These are phyloP conservation scores for Trichoderma cornu-damae DNA, from an alignment of 2,329 filamentous ascomycete species.

Conservation along the genomic window DNA sequence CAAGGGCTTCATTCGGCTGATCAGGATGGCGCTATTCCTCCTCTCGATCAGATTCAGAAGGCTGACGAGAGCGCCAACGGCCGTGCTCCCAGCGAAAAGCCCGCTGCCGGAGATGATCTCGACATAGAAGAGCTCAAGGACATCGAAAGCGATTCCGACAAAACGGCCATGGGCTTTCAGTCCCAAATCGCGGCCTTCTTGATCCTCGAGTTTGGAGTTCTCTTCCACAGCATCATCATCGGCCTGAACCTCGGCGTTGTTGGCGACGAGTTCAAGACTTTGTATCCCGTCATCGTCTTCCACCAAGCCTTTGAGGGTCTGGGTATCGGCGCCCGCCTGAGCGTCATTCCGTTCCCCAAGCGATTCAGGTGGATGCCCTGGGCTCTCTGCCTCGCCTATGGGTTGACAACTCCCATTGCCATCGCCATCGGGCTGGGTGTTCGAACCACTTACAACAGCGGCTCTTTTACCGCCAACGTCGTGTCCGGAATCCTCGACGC, in stretches of 20 bases:
- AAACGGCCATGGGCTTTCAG: conserved; percentile 19
- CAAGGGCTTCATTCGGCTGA: conserved; percentile 39
- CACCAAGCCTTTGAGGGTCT: conserved; percentile 61
- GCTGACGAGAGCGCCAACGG: background rate
- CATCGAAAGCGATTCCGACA: conserved; percentile 21
- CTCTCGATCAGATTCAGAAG: background rate
- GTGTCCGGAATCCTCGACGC: conserved; percentile 79
- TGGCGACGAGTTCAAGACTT: conserved; percentile 50
- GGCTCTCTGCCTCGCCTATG: conserved; percentile 44
- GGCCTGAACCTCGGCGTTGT: conserved; percentile 58
- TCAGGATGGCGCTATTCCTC: conserved; percentile 28
- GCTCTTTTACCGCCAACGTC: conserved; percentile 44
- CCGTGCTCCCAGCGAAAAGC: conserved; percentile 15
- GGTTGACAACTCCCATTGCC: conserved; percentile 48
- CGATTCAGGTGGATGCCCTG: conserved; percentile 43
- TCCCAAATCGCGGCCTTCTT: conserved; percentile 43
- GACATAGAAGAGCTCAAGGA: conserved; percentile 24
- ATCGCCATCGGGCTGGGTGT: conserved; percentile 47
- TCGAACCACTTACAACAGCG: conserved; percentile 29
- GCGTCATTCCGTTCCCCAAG: conserved; percentile 48
- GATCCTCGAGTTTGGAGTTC: conserved; percentile 55
- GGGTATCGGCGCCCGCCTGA: conserved; percentile 56
- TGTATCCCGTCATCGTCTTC: conserved; percentile 58
- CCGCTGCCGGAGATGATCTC: conserved; percentile 20
- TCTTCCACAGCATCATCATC: conserved; percentile 61